phyloP scores from a whole-genome alignment of 331 rosid genomes.

The Quercus tomentella region DNA sequence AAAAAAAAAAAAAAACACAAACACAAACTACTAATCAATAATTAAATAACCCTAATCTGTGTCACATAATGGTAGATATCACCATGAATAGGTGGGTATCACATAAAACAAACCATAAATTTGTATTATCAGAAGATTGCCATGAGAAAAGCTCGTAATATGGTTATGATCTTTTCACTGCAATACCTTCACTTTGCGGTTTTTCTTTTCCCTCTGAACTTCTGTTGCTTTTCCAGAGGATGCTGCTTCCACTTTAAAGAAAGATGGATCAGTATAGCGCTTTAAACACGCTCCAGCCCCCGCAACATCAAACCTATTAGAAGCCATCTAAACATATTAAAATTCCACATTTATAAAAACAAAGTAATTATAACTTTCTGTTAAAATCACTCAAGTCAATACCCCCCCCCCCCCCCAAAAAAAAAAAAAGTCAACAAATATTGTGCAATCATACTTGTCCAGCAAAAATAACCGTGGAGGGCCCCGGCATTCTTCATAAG shows the following conservation, averaged over 20 bases:
- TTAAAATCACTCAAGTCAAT: constrained; percentile 5
- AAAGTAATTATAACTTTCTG: constrained; percentile 12
- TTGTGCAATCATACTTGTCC: constrained; percentile 72
- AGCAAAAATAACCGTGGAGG: constrained; percentile 90
- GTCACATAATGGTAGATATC: neutral
- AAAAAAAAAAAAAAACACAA: too few relatives aligned
- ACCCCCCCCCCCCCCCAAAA: neutral
- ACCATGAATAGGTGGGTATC: neutral
- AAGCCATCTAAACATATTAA: constrained; percentile 17
- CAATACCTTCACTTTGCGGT: constrained; percentile 68
- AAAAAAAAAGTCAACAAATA: neutral
- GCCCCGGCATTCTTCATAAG: constrained; percentile 91
- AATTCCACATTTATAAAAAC: neutral
- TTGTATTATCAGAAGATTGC: neutral
- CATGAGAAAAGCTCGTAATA: neutral
- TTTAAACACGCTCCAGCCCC: constrained; percentile 97
- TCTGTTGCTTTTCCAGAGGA: constrained; percentile 32
- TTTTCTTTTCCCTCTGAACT: constrained; percentile 59
- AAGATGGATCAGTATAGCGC: constrained; percentile 96
- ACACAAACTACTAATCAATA: too few relatives aligned
- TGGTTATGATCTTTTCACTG: constrained; percentile 8
- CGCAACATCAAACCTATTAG: constrained; percentile 87
- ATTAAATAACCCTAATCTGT: neutral
- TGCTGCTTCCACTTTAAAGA: constrained; percentile 59
- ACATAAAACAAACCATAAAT: neutral